Base-by-base conservation (phyloP, 2,329 filamentous ascomycete genomes). In the Graphilbum fragrans region DNA sequence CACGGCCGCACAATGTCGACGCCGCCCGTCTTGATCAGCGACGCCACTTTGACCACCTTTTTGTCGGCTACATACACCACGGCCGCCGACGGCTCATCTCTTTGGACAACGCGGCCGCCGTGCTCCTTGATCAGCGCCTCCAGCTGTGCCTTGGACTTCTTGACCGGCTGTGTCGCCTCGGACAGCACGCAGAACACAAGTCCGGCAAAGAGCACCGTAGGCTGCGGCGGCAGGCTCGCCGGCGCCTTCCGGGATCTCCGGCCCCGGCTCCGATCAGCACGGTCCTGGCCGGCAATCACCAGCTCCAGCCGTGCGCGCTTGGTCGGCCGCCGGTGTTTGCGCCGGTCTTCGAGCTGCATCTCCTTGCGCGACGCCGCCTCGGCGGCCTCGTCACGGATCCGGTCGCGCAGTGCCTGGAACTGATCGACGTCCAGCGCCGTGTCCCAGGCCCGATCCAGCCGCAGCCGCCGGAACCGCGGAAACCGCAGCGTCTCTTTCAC, bases 391-490 rank as follows among this genome's bases (percentile, higher is more conserved):
- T 77, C 69, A 45, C 92, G 81, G 1, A 77, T 79, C 18, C 73
- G 72, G 6, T 66, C 65, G 48, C 83, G 82, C 16, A 95, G 62
- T 8, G 80, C 72, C 17, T 80, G 61, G 52, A 95, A 94, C 36
- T 87, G 84, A 36, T 85, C 74, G 2, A 86, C 65, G 1, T 84
- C 84, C 3, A 96, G 66, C 0, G 86, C 85, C 27, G 77, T 76
- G 37, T 83, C 70, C 90, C 92, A 98, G 42, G 72, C 67, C 50
- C 88, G 86, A 58, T 96, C 92, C n/a, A 74, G 69, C 4, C 87
- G 76, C 6, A 96, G 62, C 29, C 70, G 73, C 47, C 86, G 86
- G 60, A 96, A 94, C 1, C 92, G 79, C 2, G 92, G 92, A 52
- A 98, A 98, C 1, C 92, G 80, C 32, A 98, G 64, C 0, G 92